Evolutionary conservation across 345 rosid genomes (phyloP).

Genomic region (Heritiera littoralis): DNA sequence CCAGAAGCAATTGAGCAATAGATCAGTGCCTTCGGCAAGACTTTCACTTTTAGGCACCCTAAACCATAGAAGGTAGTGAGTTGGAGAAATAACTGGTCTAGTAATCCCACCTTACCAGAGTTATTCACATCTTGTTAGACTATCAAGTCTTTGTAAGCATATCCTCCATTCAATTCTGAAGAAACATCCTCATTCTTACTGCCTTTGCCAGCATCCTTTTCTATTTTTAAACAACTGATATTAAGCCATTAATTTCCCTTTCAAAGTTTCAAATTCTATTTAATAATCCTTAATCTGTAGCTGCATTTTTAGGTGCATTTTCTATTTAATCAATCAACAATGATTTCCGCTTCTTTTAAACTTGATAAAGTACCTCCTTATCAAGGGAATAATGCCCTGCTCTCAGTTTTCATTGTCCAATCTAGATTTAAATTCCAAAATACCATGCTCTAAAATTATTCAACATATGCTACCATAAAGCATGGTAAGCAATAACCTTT

Average conservation of each 20-base stretch:
- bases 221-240: not conserved
- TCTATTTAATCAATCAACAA: conserved; percentile 2
- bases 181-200: not conserved
- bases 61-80: not conserved
- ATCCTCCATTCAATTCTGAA: not conserved
- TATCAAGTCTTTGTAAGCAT: not conserved
- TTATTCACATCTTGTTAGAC: not conserved
- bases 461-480: not conserved
- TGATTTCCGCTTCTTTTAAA: not conserved
- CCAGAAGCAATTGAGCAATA: not conserved
- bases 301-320: not conserved
- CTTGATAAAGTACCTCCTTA: not conserved
- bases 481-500: not conserved
- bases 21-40: not conserved
- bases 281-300: not conserved
- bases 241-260: not conserved
- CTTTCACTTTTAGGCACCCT: not conserved
- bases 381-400: not conserved
- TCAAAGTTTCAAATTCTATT: not conserved
- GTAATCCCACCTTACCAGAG: not conserved
- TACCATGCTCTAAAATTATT: not conserved
- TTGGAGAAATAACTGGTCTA: not conserved
- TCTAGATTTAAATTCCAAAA: not conserved
- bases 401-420: not conserved
- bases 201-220: not conserved